Conservation (phyloP, 2,329 filamentous ascomycete genomes). For the Amauroascus niger region DNA sequence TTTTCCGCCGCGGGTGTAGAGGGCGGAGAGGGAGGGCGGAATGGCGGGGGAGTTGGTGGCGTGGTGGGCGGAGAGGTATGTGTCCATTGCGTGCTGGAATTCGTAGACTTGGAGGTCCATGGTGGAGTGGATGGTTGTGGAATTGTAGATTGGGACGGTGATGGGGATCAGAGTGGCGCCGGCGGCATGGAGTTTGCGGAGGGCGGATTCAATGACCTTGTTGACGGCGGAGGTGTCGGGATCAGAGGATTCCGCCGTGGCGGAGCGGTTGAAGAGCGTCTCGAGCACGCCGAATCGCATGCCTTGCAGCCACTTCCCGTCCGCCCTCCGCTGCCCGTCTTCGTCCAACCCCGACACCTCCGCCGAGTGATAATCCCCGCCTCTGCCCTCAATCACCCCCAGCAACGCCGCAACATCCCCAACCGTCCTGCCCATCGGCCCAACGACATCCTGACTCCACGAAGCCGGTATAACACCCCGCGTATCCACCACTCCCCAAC, state of each 20-base stretch:
- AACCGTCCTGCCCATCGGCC: constrained; percentile 45
- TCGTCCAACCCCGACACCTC: constrained; percentile 33
- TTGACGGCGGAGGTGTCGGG: constrained; percentile 51
- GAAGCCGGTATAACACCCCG: constrained; percentile 48
- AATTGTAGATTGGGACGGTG: constrained; percentile 43
- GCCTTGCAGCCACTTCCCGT: constrained; percentile 26
- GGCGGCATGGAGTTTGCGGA: constrained; percentile 36
- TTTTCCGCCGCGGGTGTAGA: constrained; percentile 38
- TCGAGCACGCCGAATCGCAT: constrained; percentile 44
- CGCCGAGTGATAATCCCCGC: constrained; percentile 42
- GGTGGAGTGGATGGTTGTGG: constrained; percentile 38
- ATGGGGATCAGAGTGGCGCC: constrained; percentile 47
- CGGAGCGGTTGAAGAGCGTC: constrained; percentile 50
- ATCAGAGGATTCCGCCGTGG: constrained; percentile 20
- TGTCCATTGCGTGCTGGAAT: constrained; percentile 47
- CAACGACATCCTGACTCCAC: constrained; percentile 47
- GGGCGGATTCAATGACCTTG: constrained; percentile 41
- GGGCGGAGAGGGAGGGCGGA: constrained; percentile 43
- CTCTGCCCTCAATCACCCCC: constrained; percentile 45
- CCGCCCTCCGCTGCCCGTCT: not conserved
- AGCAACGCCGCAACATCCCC: constrained; percentile 44
- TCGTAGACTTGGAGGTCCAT: constrained; percentile 55
- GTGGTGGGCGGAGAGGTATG: constrained; percentile 43
- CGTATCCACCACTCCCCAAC: constrained; percentile 43
- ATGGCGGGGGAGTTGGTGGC: constrained; percentile 36